Conservation (phyloP, 2,329 filamentous ascomycete species). For the Aspergillus pseudonomiae region DNA sequence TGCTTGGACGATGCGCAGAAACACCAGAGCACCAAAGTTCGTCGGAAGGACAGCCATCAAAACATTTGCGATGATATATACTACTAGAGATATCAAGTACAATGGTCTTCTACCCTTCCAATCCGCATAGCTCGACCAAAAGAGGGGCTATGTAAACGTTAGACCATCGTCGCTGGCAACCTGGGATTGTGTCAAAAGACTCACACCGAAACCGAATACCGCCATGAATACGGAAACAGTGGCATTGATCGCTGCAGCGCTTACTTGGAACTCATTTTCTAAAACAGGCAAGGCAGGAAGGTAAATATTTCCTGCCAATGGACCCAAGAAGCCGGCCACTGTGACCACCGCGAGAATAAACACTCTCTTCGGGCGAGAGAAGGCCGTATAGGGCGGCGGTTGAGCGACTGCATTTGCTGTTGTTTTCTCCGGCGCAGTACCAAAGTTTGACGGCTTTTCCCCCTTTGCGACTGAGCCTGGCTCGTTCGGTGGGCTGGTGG, state of each 20-base stretch:
- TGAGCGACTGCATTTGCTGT: background rate
- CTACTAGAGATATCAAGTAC: conserved; percentile 44
- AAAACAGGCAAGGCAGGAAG: conserved; percentile 45
- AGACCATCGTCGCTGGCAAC: background rate
- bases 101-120: conserved; percentile 44
- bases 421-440: background rate
- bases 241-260: conserved; percentile 43
- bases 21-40: conserved; percentile 42
- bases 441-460: background rate
- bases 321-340: conserved; percentile 47
- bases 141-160: conserved; percentile 35
- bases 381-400: conserved; percentile 40
- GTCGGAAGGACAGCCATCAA: conserved; percentile 44
- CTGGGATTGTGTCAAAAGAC: conserved; percentile 7
- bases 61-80: conserved; percentile 45
- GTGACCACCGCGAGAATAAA: conserved; percentile 47
- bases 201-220: conserved; percentile 45
- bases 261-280: conserved; percentile 42
- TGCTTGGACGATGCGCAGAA: conserved; percentile 47
- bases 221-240: conserved; percentile 52
- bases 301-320: conserved; percentile 50
- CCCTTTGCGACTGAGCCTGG: background rate
- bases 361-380: conserved; percentile 37
- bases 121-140: conserved; percentile 47
- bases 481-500: background rate